Evolutionary conservation across 176 grass and related monocot genomes (phyloP).

Genomic region (Ampelocalamus luodianensis): DNA sequence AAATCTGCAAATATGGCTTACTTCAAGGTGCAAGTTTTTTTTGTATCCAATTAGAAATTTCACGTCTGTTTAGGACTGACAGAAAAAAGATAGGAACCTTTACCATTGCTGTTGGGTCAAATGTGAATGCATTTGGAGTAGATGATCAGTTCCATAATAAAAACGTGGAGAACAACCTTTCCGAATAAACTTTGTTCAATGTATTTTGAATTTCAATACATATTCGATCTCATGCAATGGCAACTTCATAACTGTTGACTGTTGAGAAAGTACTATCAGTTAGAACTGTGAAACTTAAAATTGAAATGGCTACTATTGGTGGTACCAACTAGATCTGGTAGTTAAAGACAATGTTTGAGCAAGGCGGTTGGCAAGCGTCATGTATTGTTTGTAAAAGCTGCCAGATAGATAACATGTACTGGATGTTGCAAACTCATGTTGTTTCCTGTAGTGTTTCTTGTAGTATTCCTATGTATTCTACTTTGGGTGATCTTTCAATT

Average conservation of each 20-base stretch:
- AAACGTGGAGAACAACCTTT: neutral
- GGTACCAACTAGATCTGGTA: neutral
- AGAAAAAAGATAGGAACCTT: no score
- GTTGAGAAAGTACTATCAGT: neutral
- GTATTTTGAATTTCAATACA: neutral
- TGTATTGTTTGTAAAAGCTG: neutral
- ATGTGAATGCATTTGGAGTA: neutral
- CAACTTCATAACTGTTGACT: neutral
- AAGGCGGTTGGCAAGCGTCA: neutral
- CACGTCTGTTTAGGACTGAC: neutral
- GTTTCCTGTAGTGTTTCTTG: neutral
- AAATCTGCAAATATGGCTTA: neutral
- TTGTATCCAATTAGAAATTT: neutral
- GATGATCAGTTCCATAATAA: neutral
- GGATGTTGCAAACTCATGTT: slow-evolving; percentile 21
- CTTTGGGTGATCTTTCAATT: neutral
- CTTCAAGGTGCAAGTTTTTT: neutral
- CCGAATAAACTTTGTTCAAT: neutral
- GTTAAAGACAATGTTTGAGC: neutral
- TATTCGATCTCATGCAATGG: neutral
- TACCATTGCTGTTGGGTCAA: neutral
- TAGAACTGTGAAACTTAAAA: neutral
- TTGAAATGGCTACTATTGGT: neutral
- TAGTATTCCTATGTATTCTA: neutral
- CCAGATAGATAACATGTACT: neutral